Conservation (phyloP, 2,329 filamentous ascomycete species). For the Fusarium devonianum region DNA sequence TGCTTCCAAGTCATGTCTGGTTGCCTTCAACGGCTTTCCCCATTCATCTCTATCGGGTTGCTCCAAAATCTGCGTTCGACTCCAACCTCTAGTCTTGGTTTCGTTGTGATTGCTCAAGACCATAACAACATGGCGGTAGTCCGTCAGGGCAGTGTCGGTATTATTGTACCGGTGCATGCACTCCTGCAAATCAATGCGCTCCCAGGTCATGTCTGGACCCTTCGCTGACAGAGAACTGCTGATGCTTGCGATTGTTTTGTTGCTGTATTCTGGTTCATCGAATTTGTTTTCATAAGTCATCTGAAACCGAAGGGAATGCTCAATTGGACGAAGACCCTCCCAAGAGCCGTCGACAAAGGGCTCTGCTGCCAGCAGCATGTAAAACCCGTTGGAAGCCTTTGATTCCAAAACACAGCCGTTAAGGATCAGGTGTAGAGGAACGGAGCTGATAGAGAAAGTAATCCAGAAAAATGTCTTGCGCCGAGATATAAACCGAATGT, state of each 20-base stretch:
- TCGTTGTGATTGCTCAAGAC: slow-evolving; percentile 17
- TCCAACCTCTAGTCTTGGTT: slow-evolving; percentile 20
- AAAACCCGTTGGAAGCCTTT: slow-evolving; percentile 21
- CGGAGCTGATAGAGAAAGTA: slow-evolving; percentile 11
- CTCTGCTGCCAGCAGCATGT: slow-evolving; percentile 8
- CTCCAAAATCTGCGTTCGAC: slow-evolving; percentile 6
- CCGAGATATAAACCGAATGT: slow-evolving; percentile 19
- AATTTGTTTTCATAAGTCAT: too few relatives aligned
- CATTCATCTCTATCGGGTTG: too few relatives aligned
- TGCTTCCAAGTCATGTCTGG: not conserved
- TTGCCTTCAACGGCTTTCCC: too few relatives aligned
- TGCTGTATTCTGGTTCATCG: too few relatives aligned
- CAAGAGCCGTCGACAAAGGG: not conserved
- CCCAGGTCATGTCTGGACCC: not conserved
- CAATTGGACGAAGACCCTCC: not conserved
- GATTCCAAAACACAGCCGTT: slow-evolving; percentile 22
- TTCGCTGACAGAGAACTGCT: slow-evolving; percentile 3
- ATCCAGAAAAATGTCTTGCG: slow-evolving; percentile 14
- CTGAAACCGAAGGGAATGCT: too few relatives aligned
- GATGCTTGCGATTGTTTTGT: too few relatives aligned
- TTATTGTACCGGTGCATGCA: slow-evolving; percentile 26
- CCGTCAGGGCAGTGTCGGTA: slow-evolving; percentile 4
- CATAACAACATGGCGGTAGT: slow-evolving; percentile 20
- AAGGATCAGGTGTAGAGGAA: slow-evolving; percentile 20
- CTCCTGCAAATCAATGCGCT: not conserved